Evolutionary conservation across 139 green algal species (phyloP).

Genomic region (Tetraselmis chui): DNA sequence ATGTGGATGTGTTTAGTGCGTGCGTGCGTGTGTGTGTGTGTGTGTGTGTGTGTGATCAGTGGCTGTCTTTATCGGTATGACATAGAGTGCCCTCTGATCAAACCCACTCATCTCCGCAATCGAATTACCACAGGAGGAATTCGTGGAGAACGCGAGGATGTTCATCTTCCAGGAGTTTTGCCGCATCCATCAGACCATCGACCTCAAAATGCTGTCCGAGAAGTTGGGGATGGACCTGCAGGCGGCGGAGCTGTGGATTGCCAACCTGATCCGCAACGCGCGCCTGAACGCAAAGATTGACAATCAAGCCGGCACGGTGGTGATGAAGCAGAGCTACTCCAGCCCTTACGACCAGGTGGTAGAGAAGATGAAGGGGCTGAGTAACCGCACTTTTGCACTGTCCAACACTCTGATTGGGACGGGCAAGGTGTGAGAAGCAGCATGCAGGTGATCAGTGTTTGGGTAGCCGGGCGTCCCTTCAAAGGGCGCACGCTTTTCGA

Average conservation of each 20-base stretch:
- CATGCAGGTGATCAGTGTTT: too few species aligned
- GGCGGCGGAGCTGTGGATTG: constrained; percentile 90
- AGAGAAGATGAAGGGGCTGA: not conserved
- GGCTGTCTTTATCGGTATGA: too few species aligned
- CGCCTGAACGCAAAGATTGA: constrained; percentile 97
- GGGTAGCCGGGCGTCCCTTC: too few species aligned
- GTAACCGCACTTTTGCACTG: not conserved
- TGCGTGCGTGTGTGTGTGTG: not conserved
- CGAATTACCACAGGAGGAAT: constrained; percentile 75
- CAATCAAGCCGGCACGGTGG: constrained; percentile 81
- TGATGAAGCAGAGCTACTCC: constrained; percentile 76
- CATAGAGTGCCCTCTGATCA: too few species aligned
- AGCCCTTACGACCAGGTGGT: constrained; percentile 59
- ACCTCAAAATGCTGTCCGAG: constrained; percentile 77
- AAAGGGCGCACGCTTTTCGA: too few species aligned
- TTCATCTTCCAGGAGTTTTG: constrained; percentile 98
- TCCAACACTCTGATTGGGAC: not conserved
- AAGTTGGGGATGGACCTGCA: constrained; percentile 82
- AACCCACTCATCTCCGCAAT: too few species aligned
- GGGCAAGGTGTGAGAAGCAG: not conserved
- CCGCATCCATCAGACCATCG: constrained; percentile 82
- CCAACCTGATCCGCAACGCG: constrained; percentile 86
- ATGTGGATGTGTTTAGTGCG: not conserved
- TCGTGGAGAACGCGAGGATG: constrained; percentile 88
- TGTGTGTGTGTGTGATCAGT: not conserved